These are phyloP conservation scores for Apophysomyces sp. DNA, from an alignment of 371 early-diverging fungal species.

Conservation along the genomic window DNA sequence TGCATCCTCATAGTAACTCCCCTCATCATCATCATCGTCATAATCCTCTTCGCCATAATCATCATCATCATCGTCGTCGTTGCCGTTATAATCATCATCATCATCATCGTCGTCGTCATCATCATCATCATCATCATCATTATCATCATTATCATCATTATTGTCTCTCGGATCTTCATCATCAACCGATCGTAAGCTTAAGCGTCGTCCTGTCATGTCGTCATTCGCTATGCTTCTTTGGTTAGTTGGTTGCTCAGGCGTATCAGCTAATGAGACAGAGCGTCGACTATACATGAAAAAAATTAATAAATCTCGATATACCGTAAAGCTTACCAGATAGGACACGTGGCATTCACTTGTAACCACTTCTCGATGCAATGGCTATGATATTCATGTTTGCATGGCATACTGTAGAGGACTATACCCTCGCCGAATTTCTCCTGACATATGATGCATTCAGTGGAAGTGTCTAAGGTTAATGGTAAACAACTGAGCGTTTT, in stretches of 20 bases:
- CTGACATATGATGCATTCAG: constrained; percentile 18
- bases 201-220: too few relatives aligned
- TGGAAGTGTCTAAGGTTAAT: background rate
- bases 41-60: background rate
- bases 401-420: constrained; percentile 12
- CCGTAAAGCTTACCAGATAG: constrained; percentile 15
- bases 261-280: background rate
- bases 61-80: background rate
- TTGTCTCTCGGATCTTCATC: too few relatives aligned
- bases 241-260: background rate
- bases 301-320: background rate
- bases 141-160: too few relatives aligned
- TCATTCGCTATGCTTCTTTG: background rate
- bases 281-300: background rate
- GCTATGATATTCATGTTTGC: constrained; percentile 24
- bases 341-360: constrained; percentile 13
- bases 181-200: too few relatives aligned
- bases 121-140: too few relatives aligned
- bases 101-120: too few relatives aligned
- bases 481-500: background rate
- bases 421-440: constrained; percentile 7
- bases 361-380: constrained; percentile 19
- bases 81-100: too few relatives aligned
- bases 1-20: background rate
- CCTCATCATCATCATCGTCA: background rate